phyloP scores from a whole-genome alignment of 2,329 filamentous ascomycete species.

The Venturia pyrina region DNA sequence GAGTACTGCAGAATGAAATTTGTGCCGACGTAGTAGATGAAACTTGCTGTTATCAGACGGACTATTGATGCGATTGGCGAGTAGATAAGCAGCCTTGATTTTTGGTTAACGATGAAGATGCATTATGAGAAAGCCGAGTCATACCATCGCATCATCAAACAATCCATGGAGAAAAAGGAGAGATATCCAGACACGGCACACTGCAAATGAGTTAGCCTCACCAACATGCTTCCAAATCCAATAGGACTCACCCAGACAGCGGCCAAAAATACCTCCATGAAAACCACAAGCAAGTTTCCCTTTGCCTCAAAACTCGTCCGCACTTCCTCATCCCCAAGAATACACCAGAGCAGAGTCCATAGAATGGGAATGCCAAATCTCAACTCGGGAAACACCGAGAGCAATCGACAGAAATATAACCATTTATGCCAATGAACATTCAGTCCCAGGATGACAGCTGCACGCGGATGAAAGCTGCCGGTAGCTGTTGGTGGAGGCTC shows the following conservation, averaged over 20 bases:
- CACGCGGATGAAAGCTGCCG: slow-evolving; percentile 11
- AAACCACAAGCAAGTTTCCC: neutral
- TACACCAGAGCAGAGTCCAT: slow-evolving; percentile 6
- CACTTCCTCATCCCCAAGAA: neutral
- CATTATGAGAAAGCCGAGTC: neutral
- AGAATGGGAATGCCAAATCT: slow-evolving; percentile 11
- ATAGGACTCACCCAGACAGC: neutral
- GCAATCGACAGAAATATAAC: slow-evolving; percentile 10
- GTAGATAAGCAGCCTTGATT: slow-evolving; percentile 6
- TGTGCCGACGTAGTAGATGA: slow-evolving; percentile 11
- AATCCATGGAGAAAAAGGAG: slow-evolving; percentile 13
- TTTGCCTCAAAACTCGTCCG: neutral
- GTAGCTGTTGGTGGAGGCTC: slow-evolving; percentile 4
- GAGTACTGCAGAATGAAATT: slow-evolving; percentile 11
- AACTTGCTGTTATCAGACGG: slow-evolving; percentile 10
- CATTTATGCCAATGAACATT: slow-evolving; percentile 13
- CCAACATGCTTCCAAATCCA: neutral
- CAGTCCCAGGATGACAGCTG: slow-evolving; percentile 9
- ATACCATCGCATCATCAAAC: slow-evolving; percentile 12
- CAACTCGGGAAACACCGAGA: slow-evolving; percentile 8
- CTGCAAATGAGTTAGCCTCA: neutral
- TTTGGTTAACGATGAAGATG: neutral
- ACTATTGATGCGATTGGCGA: slow-evolving; percentile 12
- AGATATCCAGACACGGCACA: slow-evolving; percentile 12
- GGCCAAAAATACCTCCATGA: slow-evolving; percentile 8